Evolutionary conservation across 2,329 filamentous ascomycete genomes (phyloP), one percentile per base, ranked within the genome.

Genomic region (Ceratocystis diversiconidia): DNA sequence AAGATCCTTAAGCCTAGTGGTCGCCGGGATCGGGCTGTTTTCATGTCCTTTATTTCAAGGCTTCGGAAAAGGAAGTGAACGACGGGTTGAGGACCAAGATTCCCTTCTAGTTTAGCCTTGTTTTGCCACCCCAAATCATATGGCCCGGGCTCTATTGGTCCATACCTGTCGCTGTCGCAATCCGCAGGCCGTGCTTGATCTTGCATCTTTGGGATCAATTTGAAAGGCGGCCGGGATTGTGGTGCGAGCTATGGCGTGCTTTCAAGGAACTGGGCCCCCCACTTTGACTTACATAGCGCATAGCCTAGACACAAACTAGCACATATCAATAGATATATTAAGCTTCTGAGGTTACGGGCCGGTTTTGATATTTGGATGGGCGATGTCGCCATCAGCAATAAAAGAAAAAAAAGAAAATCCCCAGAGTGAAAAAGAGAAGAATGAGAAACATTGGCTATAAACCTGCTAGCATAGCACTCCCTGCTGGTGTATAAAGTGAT

Each of bases 221-320:
- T 59, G 55, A 59, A 28, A 59, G 55, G 17, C 55, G 55, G 55
- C 28, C 55, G 30, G 55, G 55, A 19, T 36, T 36, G 17, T n/a
- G 55, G 30, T 36, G 6, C 25, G 55, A 25, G 50, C 66, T 63
- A 67, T 67, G 66, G 66, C 66, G 66, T 67, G 66, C 66, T 67
- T 41, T 59, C n/a, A n/a, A 32, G 55, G 55, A 59, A 25, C 7
- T 17, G 5, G 8, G 15, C 6, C 41, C 66, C 60, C 66, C 66
- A 67, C 66, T 64, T 55, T 61, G 55, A 66, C 65, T 66, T 66
- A 66, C 65, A 66, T 66, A 63, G 61, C n/a, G 28, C 30, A 46
- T n/a, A 46, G 15, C 46, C 44, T 48, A 48, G 25, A 63, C 43
- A 43, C 19, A 8, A 36, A 52, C 32, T 19, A 32, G 25, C 44